Evolutionary conservation across 345 rosid genomes (phyloP).

Genomic region (Salix viminalis): DNA sequence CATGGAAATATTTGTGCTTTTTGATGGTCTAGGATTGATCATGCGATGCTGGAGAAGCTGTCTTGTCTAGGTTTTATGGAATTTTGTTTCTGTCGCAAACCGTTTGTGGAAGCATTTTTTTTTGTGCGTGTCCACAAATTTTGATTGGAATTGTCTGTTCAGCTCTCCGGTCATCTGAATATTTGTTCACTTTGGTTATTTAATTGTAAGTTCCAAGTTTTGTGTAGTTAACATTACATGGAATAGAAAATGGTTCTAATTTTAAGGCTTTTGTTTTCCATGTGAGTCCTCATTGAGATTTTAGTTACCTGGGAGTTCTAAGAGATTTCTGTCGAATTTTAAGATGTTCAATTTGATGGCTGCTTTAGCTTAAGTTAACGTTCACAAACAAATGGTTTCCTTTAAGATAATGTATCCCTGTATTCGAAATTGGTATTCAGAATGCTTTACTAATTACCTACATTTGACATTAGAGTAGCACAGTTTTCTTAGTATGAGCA

Average conservation of each 20-base stretch:
- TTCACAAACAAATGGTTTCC: not conserved
- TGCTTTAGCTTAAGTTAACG: not conserved
- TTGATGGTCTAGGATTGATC: not conserved
- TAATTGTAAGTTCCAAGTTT: not conserved
- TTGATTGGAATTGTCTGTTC: not conserved
- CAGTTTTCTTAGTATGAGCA: not conserved
- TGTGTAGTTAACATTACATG: not conserved
- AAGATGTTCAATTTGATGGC: not conserved
- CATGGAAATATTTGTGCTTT: not conserved
- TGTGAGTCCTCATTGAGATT: not conserved
- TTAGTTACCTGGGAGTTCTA: not conserved
- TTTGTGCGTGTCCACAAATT: not conserved
- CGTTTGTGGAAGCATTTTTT: not conserved
- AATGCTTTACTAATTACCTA: not conserved
- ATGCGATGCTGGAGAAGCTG: not conserved
- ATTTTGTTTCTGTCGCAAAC: not conserved
- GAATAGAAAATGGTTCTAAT: not conserved
- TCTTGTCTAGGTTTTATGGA: not conserved
- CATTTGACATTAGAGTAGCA: not conserved
- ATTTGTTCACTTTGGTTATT: not conserved
- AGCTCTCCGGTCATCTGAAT: not conserved
- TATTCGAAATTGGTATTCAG: not conserved
- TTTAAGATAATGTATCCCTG: not conserved
- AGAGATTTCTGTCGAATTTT: not conserved
- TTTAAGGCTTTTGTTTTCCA: not conserved